Evolutionary conservation across 2,329 filamentous ascomycete species (phyloP).

Genomic region (Alternaria brassicae): DNA sequence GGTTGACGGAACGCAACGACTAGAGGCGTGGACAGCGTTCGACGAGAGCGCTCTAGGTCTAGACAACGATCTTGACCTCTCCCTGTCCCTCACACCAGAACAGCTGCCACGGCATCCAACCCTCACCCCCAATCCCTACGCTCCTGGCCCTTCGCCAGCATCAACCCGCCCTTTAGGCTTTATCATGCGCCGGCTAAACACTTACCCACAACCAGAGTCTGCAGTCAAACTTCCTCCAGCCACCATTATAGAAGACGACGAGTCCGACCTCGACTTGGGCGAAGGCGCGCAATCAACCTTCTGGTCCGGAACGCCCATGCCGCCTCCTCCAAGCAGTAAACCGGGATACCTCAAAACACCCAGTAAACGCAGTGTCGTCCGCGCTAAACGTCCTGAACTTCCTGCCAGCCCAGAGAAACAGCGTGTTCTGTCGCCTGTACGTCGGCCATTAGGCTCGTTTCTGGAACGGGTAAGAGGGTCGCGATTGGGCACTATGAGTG

Average conservation of each 20-base stretch:
- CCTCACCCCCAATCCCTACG: constrained; percentile 4
- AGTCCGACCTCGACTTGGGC: constrained; percentile 13
- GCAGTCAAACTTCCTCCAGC: constrained; percentile 20
- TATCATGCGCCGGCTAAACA: constrained; percentile 22
- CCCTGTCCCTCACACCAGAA: constrained; percentile 38
- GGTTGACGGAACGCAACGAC: constrained; percentile 41
- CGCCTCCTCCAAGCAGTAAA: constrained; percentile 20
- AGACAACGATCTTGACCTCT: constrained; percentile 39
- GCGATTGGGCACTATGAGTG: constrained; percentile 35
- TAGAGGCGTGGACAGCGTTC: constrained; percentile 51
- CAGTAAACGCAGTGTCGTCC: constrained; percentile 49
- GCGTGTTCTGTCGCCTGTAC: constrained; percentile 9
- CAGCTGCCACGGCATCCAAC: constrained; percentile 3
- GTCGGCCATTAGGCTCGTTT: constrained; percentile 1
- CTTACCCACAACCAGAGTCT: constrained; percentile 27
- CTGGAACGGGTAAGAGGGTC: constrained; percentile 6
- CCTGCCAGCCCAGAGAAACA: constrained; percentile 36
- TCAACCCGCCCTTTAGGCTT: constrained; percentile 17
- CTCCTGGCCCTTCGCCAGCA: constrained; percentile 6
- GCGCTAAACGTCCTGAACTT: constrained; percentile 42
- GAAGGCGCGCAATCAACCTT: constrained; percentile 26
- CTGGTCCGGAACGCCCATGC: constrained; percentile 39
- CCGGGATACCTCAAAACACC: constrained; percentile 58
- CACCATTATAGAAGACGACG: constrained; percentile 31
- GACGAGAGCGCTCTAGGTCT: constrained; percentile 43